These are phyloP conservation scores for Pleurotus ostreatus DNA, from an alignment of 768 basidiomycete genomes.

Conservation along the genomic window DNA sequence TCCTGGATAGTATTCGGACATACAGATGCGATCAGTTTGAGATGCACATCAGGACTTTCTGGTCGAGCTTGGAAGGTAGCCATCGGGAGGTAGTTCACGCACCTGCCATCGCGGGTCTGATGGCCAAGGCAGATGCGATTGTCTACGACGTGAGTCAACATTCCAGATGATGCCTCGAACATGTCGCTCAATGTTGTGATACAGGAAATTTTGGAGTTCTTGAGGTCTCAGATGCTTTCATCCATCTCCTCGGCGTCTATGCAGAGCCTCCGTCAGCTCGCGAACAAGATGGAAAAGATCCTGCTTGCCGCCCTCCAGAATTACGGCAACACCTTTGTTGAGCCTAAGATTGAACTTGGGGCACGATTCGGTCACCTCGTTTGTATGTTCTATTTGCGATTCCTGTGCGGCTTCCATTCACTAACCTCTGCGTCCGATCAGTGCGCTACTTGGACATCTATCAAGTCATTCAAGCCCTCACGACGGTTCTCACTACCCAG, in stretches of 20 bases:
- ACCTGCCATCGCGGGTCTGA: conserved; percentile 81
- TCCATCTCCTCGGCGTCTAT: conserved; percentile 66
- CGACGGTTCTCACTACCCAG: conserved; percentile 83
- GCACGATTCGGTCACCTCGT: conserved; percentile 90
- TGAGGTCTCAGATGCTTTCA: conserved; percentile 82
- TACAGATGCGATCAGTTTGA: conserved; percentile 91
- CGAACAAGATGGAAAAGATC: conserved; percentile 91
- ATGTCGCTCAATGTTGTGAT: conserved; percentile 14
- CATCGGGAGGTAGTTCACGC: conserved; percentile 89
- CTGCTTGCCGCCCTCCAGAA: conserved; percentile 74
- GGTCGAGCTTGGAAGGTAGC: conserved; percentile 67
- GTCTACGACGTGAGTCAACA: conserved; percentile 77
- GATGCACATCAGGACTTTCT: conserved; percentile 81
- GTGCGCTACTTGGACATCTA: conserved; percentile 91
- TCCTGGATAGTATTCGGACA: conserved; percentile 71
- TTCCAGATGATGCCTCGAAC: conserved; percentile 9
- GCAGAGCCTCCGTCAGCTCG: conserved; percentile 71
- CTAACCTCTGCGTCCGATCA: conserved; percentile 23
- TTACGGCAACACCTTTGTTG: conserved; percentile 86
- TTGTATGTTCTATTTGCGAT: conserved; percentile 45
- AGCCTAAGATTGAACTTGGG: conserved; percentile 87
- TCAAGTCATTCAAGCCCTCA: conserved; percentile 86
- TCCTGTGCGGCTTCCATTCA: not conserved
- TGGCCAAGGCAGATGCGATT: conserved; percentile 88
- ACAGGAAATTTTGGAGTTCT: conserved; percentile 83